Evolutionary conservation across 1,139 yeast genomes (phyloP).

Genomic region (Yamadazyma blattariae): DNA sequence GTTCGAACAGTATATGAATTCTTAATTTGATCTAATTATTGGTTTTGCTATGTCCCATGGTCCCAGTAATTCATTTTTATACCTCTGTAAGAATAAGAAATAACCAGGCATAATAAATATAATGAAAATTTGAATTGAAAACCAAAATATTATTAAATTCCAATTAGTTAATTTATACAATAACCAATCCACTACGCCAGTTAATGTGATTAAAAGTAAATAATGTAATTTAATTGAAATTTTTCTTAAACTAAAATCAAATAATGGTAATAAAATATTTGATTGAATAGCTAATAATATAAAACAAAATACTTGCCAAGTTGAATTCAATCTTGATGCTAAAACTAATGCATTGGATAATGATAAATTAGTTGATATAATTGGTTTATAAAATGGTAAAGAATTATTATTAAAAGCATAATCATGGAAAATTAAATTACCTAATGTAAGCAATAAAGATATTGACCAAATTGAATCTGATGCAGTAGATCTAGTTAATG

Average conservation of each 20-base stretch:
- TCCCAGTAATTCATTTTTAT: conserved; percentile 85
- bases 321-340: conserved; percentile 76
- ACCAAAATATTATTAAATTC: conserved; percentile 47
- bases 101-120: conserved; percentile 65
- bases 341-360: conserved; percentile 85
- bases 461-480: conserved; percentile 96
- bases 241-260: conserved; percentile 57
- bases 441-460: conserved; percentile 70
- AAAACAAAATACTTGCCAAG: conserved; percentile 79
- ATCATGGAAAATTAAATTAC: conserved; percentile 67
- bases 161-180: conserved; percentile 18
- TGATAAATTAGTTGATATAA: conserved; percentile 78
- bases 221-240: conserved; percentile 28
- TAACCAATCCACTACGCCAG: conserved; percentile 20
- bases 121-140: conserved; percentile 44
- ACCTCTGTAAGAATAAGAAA: conserved; percentile 68
- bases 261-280: conserved; percentile 70
- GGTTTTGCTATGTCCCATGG: conserved; percentile 95
- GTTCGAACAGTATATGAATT: no score
- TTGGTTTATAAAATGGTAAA: conserved; percentile 43
- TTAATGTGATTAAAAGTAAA: conserved; percentile 23
- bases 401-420: conserved; percentile 49
- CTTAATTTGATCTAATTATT: conserved; percentile 1
- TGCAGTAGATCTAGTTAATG: conserved; percentile 83
- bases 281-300: conserved; percentile 69